A percentile compares a stretch with the other conserved stretches of the same genome.
Evolutionary conservation across 192 early-diverging fungal species (phyloP).

Genomic region (Nowakowskiella sp.): DNA sequence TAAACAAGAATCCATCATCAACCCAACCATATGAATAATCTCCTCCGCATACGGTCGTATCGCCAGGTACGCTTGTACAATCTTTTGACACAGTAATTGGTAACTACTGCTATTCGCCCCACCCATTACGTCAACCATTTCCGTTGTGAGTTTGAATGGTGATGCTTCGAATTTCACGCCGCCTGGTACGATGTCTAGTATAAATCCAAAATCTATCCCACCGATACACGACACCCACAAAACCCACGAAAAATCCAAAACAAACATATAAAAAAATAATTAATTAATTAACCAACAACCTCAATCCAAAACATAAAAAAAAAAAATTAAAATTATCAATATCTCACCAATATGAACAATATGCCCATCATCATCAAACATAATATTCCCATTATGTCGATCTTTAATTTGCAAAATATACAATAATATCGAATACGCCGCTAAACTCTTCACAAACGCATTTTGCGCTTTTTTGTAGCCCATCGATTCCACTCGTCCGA

Average conservation of each 20-base stretch:
- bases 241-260: neutral
- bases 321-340: too few species aligned
- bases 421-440: constrained; percentile 90
- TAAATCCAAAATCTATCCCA: constrained; percentile 91
- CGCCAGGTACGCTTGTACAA: constrained; percentile 87
- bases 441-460: constrained; percentile 91
- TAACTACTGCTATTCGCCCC: constrained; percentile 75
- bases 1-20: constrained; percentile 94
- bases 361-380: constrained; percentile 95
- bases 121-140: constrained; percentile 97
- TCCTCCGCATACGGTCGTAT: constrained; percentile 82
- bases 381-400: constrained; percentile 98
- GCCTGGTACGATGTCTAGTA: constrained; percentile 97
- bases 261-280: neutral
- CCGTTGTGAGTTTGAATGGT: constrained; percentile 96
- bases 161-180: constrained; percentile 91
- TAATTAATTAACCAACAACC: neutral
- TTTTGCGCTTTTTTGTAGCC: constrained; percentile 81
- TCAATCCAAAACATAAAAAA: too few species aligned
- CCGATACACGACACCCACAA: neutral
- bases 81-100: constrained; percentile 80
- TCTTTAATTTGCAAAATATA: constrained; percentile 98
- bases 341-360: constrained; percentile 88
- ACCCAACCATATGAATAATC: constrained; percentile 76
- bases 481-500: constrained; percentile 82